Conservation (phyloP, 352 stramenopile species). For the Phytopythium aichiense region DNA sequence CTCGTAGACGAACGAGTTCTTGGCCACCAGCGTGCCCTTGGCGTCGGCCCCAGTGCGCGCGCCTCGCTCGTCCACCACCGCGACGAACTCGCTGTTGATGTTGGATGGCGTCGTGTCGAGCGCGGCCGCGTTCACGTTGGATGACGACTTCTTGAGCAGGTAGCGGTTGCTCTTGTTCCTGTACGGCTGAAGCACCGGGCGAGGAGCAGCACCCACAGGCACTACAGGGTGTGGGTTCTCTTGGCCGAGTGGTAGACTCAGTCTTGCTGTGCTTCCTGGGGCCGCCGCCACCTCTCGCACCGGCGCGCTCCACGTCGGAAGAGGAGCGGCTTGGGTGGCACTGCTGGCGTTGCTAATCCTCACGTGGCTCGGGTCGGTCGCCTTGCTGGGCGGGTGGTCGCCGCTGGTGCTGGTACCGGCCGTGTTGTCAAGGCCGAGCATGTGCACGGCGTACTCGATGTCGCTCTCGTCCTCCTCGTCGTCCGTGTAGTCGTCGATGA, state of each 20-base stretch:
- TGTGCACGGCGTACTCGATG: slow-evolving; percentile 13
- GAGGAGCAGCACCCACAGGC: not conserved
- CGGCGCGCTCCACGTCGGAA: not conserved
- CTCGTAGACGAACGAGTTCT: slow-evolving; percentile 46
- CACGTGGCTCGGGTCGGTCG: slow-evolving; percentile 6
- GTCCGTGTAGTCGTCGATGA: slow-evolving; percentile 68
- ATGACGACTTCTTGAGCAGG: slow-evolving; percentile 9
- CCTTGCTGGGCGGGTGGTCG: not conserved
- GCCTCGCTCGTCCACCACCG: slow-evolving; percentile 18
- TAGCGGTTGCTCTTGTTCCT: slow-evolving; percentile 5
- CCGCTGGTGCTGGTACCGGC: not conserved
- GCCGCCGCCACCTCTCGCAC: not conserved
- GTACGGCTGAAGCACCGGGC: slow-evolving; percentile 3
- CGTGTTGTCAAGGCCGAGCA: slow-evolving; percentile 2
- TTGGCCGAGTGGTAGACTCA: not conserved
- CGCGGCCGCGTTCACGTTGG: not conserved
- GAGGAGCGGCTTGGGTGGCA: not conserved
- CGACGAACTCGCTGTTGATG: slow-evolving; percentile 35
- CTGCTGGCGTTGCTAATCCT: slow-evolving; percentile 1
- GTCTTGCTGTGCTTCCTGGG: not conserved
- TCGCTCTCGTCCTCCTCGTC: slow-evolving; percentile 28
- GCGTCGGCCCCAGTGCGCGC: slow-evolving; percentile 14
- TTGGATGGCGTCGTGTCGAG: slow-evolving; percentile 24
- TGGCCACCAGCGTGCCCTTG: slow-evolving; percentile 9
- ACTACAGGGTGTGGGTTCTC: not conserved